Base-by-base conservation (phyloP, 768 basidiomycete genomes). In the Filobasidium wieringae region DNA sequence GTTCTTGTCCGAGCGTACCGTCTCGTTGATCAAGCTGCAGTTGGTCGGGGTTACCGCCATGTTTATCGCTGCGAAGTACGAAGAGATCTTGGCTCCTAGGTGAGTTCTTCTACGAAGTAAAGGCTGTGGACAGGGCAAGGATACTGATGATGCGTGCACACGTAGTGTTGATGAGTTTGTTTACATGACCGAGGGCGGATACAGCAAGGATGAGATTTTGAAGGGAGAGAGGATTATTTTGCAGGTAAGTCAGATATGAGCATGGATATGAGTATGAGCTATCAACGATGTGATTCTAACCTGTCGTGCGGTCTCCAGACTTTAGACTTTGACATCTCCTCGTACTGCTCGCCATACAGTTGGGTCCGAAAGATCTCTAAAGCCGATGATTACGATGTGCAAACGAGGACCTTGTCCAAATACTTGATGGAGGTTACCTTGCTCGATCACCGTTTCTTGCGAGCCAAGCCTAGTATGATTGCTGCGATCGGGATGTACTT, bases 291-390 rank as follows among this genome's bases (percentile, higher is more conserved):
- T n/a, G n/a, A n/a, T n/a, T n/a, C n/a, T n/a, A n/a, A n/a, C n/a
- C n/a, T n/a, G n/a, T n/a, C 37, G 27, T 22, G n/a, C 55, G 6
- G 32, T 15, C 54, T 27, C 5, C 54, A 77, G 77, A 88, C 88
- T 30, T 81, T 99, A 54, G 90, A 95, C 61, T 97, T 97, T 77
- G 84, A 85, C 74, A 73, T 99, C 75, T 96, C 92, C 59, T 85
- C 91, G 60, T 99, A 99, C 76, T 97, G 95, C 77, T 95, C 92
- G 52, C 95, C 95, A 3, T 97, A 97, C 78, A 90, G 87, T 72
- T 97, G 95, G 93, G 91, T 97, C 80, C 83, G 95, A 59, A 86
- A 85, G 68, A 97, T 99, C 72, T 92, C 88, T 80, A 95, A 91
- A 74, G 93, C 95, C 33, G 95, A 99, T 76, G 88, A 93, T 74